These are phyloP conservation scores for Pseudogymnoascus sp. DNA, from an alignment of 2,329 filamentous ascomycete genomes.

Conservation along the genomic window DNA sequence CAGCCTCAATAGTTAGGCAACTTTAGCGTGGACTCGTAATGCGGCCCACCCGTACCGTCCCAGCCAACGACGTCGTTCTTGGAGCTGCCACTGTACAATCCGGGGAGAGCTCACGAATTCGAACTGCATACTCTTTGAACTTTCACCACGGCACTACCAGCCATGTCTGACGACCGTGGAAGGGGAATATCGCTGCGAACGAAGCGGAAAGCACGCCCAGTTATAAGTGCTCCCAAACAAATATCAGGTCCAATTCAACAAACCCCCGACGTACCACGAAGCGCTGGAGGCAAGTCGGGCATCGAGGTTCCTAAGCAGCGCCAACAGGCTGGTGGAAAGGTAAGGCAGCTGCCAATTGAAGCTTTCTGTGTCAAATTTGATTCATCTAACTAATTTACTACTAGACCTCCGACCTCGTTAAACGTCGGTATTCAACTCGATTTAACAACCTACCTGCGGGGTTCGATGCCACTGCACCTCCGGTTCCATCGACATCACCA, in stretches of 20 bases:
- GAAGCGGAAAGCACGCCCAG: conserved; percentile 54
- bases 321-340: conserved; percentile 49
- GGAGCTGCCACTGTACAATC: neutral
- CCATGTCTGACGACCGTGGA: conserved; percentile 55
- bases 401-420: conserved; percentile 73
- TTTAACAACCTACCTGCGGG: conserved; percentile 72
- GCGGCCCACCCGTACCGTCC: neutral
- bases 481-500: conserved; percentile 64
- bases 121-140: conserved; percentile 1
- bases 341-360: conserved; percentile 22
- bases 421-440: conserved; percentile 86
- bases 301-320: conserved; percentile 35
- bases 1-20: conserved; percentile 2
- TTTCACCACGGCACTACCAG: conserved; percentile 7
- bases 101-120: neutral
- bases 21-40: conserved; percentile 8
- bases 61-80: conserved; percentile 3
- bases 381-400: conserved; percentile 12
- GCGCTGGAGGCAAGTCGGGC: conserved; percentile 28
- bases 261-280: conserved; percentile 37
- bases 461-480: conserved; percentile 57
- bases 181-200: conserved; percentile 54
- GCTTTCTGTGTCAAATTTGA: neutral
- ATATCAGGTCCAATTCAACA: conserved; percentile 55
- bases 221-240: conserved; percentile 55